Conservation (phyloP, 176 grass and related monocot species). For the Oryza officinalis region DNA sequence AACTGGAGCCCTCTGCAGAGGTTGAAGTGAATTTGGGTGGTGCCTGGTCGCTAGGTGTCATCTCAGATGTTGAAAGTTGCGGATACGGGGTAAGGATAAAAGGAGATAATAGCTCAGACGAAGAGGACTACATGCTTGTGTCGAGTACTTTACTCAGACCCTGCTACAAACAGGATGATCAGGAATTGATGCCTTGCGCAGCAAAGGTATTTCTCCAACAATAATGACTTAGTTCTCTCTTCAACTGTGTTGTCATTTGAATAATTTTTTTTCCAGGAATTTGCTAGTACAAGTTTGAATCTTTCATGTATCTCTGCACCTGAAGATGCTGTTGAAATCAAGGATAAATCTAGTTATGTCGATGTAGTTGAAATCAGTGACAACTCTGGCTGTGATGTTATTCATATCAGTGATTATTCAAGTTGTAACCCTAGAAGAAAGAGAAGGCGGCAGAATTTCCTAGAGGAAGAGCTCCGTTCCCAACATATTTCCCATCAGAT, state of each 20-base stretch:
- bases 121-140: constrained; percentile 38
- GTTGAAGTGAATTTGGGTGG: constrained; percentile 38
- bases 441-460: constrained; percentile 2
- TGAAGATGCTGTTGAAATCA: constrained; percentile 1
- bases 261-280: constrained; percentile 8
- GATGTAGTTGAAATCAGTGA: constrained; percentile 24
- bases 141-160: constrained; percentile 11
- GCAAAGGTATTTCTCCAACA: constrained; percentile 23
- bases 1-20: constrained; percentile 21
- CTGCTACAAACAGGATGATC: neutral
- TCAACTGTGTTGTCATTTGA: neutral
- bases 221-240: neutral
- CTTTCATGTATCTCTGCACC: neutral
- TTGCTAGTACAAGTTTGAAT: constrained; percentile 15
- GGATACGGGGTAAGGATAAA: constrained; percentile 34
- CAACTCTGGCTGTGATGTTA: neutral
- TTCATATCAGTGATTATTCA: constrained; percentile 27
- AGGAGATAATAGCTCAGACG: neutral
- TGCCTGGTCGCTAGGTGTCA: constrained; percentile 26
- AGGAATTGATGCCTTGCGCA: constrained; percentile 16
- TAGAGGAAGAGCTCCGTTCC: constrained; percentile 5
- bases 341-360: neutral
- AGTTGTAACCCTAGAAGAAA: constrained; percentile 20
- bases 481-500: neutral
- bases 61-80: constrained; percentile 12